Evolutionary conservation across 768 basidiomycete species (phyloP).

Genomic region (Hygrophoropsis aurantiaca): DNA sequence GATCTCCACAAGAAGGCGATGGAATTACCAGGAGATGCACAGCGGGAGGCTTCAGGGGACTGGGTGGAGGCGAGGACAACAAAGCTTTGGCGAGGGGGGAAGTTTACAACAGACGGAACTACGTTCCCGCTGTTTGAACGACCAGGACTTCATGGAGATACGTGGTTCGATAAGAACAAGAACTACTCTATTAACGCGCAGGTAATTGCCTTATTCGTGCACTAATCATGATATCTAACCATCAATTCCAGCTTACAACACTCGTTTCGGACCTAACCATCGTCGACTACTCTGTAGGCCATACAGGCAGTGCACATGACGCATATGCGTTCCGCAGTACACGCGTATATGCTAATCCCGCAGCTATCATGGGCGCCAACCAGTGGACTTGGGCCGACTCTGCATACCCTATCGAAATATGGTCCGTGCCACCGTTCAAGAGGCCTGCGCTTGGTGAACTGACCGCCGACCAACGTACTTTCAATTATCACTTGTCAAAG

Average conservation of each 20-base stretch:
- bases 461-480: constrained; percentile 12
- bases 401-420: constrained; percentile 2
- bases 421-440: constrained; percentile 19
- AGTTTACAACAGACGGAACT: constrained; percentile 6
- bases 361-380: too few species aligned
- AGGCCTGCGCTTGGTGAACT: constrained; percentile 15
- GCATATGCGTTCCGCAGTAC: constrained; percentile 4
- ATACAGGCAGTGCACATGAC: constrained; percentile 27
- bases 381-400: constrained; percentile 7
- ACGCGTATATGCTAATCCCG: too few species aligned
- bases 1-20: constrained; percentile 2
- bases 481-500: constrained; percentile 16
- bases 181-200: constrained; percentile 5
- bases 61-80: background rate
- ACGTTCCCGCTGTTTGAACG: background rate
- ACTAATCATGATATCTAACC: background rate
- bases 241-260: constrained; percentile 17
- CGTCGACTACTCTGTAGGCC: constrained; percentile 27
- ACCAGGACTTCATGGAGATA: background rate
- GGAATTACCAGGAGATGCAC: background rate
- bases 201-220: background rate
- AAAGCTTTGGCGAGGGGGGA: background rate
- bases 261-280: constrained; percentile 25
- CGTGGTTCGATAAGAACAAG: constrained; percentile 4
- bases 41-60: background rate